Base-by-base conservation (phyloP, 164 flowering plant species). In the Stephania cephalantha region DNA sequence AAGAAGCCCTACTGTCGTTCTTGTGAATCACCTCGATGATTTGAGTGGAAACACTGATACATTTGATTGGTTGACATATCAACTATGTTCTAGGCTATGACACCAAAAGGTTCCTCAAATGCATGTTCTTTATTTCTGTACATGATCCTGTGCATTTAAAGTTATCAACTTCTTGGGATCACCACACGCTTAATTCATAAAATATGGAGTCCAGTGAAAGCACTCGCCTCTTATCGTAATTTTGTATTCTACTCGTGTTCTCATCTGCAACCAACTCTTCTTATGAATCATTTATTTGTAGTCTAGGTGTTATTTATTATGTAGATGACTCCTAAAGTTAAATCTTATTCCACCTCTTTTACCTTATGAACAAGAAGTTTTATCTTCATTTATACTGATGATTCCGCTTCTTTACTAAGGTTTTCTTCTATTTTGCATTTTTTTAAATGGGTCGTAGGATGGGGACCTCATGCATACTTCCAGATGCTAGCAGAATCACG, bases 401-500 rank as follows among this genome's bases (percentile, higher is more conserved):
- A 10, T 11, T 35, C 22, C 1, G 73, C 17, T 22, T 9, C 58
- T 52, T 25, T 66, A 9, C 17, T 22, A 6, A 30, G 15, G 7
- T 9, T 25, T 30, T 15, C 35, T 66, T 63, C 17, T 10, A 17
- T 11, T 7, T 44, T 69, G 17, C 2, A 7, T 18, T 18, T n/a
- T 31, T 69, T 69, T 69, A 30, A 30, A 35, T 35, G 42, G 42
- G 42, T 48, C 61, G 55, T 71, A 82, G 82, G 84, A n/a, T 82
- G 78, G 78, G 78, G 84, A 65, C 76, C 82, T 66, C 78, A 80
- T 75, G 82, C 77, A 55, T 82, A 78, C 74, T 78, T 90, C 55
- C 87, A 79, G 76, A 81, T 83, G 83, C 67, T 87, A 79, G 86
- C 85, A 2, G 90, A 87, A 31, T 69, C 82, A 65, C 73, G 78